Percentiles rank a stretch among this genome's conserved stretches.
Conservation (phyloP, 2,329 filamentous ascomycete genomes). For the Cytospora piceicola region DNA sequence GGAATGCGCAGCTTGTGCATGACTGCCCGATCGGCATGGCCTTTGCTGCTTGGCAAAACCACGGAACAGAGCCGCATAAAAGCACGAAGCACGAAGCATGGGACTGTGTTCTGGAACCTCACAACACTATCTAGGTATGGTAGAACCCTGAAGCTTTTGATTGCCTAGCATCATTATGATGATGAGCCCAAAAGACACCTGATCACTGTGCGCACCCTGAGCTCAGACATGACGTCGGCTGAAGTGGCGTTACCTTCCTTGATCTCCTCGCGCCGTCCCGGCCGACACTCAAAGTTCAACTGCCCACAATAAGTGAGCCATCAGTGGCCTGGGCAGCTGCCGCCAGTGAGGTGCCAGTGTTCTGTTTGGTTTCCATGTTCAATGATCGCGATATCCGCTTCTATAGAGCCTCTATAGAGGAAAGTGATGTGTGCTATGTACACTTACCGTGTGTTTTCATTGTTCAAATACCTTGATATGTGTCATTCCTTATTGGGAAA, state of each 20-base stretch:
- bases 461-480: neutral
- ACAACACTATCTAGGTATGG: neutral
- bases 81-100: neutral
- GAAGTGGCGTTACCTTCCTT: neutral
- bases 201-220: constrained; percentile 16
- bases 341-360: neutral
- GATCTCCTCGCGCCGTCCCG: constrained; percentile 8
- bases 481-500: neutral
- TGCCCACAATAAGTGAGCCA: neutral
- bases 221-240: constrained; percentile 27
- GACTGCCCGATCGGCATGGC: constrained; percentile 14
- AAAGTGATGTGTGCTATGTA: neutral
- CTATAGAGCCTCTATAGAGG: neutral
- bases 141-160: neutral
- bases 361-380: neutral
- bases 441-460: too few relatives aligned
- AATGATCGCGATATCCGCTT: neutral
- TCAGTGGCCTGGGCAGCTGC: neutral
- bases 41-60: constrained; percentile 21
- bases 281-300: neutral
- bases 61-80: constrained; percentile 29
- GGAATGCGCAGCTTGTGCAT: neutral
- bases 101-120: constrained; percentile 19
- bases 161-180: neutral
- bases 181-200: constrained; percentile 11